Base-by-base conservation (phyloP, 2,329 filamentous ascomycete species). In the Epichloe scottii region DNA sequence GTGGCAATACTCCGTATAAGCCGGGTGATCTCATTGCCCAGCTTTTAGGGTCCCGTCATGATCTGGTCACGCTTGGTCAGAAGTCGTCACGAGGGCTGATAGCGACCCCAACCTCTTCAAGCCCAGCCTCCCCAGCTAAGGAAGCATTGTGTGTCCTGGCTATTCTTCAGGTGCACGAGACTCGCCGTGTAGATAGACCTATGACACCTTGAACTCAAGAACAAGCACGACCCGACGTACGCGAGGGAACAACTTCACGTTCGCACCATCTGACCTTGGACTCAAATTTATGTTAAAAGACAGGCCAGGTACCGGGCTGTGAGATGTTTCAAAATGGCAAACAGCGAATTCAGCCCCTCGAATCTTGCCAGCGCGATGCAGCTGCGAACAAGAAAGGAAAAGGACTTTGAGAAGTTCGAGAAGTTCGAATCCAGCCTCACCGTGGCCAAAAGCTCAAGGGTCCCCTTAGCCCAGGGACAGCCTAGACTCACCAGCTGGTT, bases 371-470 rank as follows among this genome's bases (percentile, higher is more conserved):
- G 57, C 62, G 69, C 70, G 34, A 74, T 79, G 71, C 76, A 79
- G 63, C 54, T 67, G 39, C 70, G 68, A 50, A 78, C 76, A 10
- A 69, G 77, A 56, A 66, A 67, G 57, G 66, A 73, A 51, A 66
- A 69, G 50, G 66, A 69, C 49, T 81, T 81, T 57, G 66, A 71
- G 51, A 68, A 75, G 54, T 81, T 81, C 57, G 66, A 71, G 51
- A 68, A 75, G 54, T 63, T 73, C 55, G 77, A 80, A 62, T 67
- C 69, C 34, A 68, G 66, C 26, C 68, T 81, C 30, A 68, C 66
- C 35, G 60, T 67, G 40, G 64, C 68, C 26, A 63, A 59, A 33
- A 55, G 61, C 40, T 58, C 58, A 48, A 56, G 56, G 49, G 57
- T 67, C 10, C 43, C 53, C 8, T 38, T 48, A 40, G 34, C 50